Evolutionary conservation across 176 grass and related monocot species (phyloP), one percentile per base, ranked within the genome.

Genomic region (Puccinellia tenuiflora): DNA sequence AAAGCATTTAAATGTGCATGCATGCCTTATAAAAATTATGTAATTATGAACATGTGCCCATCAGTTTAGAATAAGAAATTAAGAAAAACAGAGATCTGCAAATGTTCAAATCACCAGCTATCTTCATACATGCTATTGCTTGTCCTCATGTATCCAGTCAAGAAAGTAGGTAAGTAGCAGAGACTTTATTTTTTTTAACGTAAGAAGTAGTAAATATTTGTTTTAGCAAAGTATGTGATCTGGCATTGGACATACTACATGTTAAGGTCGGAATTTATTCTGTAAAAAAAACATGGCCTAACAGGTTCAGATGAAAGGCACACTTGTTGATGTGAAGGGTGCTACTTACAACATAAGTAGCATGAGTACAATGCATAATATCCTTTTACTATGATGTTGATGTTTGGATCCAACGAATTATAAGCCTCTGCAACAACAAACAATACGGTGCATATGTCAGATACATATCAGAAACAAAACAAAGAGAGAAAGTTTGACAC

Each of bases 371-470:
- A 9, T 42, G 39, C 88, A 96, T 88, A 28, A 96, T 3, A 76
- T 96, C 90, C 88, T 63, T 92, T 96, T 75, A 96, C 89, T 20
- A 90, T 96, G 76, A 92, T 96, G 67, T 96, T 92, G 7, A 88
- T 88, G 51, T 76, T 86, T 21, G 88, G 93, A 79, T 96, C 93
- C 34, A 96, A 81, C 10, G 93, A 88, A 86, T 92, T 88, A 76
- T 88, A 96, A 51, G 90, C 90, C 52, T 89, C 90, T 96, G 88
- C 75, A 81, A 69, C 22, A 85, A 50, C 15, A 85, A 85, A 50
- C 15, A 85, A 76, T 74, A 51, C 8, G 12, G 22, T 69, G 12
- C n/a, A 71, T 85, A 71, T 85, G 30, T 64, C 26, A 93, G 17
- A 79, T 51, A 71, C 54, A 79, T 42, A 90, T 71, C 62, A 8